A percentile compares a stretch with the other conserved stretches of the same genome.
Evolutionary conservation across 805 yeast genomes (phyloP).

Genomic region (Candida schatavii): DNA sequence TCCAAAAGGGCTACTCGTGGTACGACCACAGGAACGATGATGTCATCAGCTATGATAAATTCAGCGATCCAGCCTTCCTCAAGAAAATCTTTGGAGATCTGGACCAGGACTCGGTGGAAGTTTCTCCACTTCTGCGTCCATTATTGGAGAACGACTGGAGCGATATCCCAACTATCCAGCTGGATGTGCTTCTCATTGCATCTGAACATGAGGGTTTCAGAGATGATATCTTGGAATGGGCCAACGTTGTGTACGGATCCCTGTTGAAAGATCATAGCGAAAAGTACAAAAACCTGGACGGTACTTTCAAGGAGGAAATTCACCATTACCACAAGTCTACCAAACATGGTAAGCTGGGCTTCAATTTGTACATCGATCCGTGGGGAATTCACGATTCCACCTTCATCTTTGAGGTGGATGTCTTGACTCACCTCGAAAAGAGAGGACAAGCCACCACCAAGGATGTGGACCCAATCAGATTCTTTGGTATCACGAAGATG

Average conservation of each 20-base stretch:
- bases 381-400: constrained; percentile 36
- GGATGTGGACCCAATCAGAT: constrained; percentile 7
- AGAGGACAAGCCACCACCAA: constrained; percentile 2
- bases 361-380: constrained; percentile 28
- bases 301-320: constrained; percentile 13
- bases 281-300: constrained; percentile 6
- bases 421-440: constrained; percentile 6
- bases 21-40: constrained; percentile 25
- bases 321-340: constrained; percentile 20
- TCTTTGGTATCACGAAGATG: constrained; percentile 2
- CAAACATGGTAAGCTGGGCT: constrained; percentile 15
- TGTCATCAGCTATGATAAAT: constrained; percentile 15
- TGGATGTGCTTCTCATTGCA: constrained; percentile 27
- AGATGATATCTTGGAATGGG: constrained; percentile 38
- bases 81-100: constrained; percentile 12
- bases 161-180: constrained; percentile 26
- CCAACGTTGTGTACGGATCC: constrained; percentile 8
- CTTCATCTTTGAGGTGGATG: constrained; percentile 25
- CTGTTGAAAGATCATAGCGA: constrained; percentile 16
- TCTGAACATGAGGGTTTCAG: constrained; percentile 44
- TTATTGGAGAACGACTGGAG: constrained; percentile 28
- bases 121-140: constrained; percentile 27
- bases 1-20: constrained; percentile 31
- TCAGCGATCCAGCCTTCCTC: constrained; percentile 4
- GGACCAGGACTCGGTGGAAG: constrained; percentile 8